phyloP scores from a whole-genome alignment of 177 flowering plant species.

The Tripterygium wilfordii region DNA sequence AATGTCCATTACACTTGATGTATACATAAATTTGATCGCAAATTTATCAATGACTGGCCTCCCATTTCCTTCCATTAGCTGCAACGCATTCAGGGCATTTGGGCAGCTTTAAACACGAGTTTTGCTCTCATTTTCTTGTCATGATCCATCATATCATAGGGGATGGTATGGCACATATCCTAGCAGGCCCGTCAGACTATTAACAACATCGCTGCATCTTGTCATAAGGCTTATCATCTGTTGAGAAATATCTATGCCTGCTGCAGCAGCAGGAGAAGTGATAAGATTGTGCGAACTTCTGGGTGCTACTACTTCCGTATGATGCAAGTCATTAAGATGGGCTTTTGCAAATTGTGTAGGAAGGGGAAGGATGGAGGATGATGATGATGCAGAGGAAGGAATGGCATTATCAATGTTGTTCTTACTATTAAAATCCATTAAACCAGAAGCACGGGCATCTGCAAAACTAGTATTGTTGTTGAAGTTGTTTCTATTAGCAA shows the following conservation, averaged over 20 bases:
- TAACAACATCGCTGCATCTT: conserved; percentile 72
- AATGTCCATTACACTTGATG: no score
- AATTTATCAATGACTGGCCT: no score
- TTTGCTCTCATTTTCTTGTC: no score
- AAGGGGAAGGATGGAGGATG: conserved; percentile 31
- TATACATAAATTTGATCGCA: no score
- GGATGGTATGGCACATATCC: conserved; percentile 94
- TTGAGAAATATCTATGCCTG: conserved; percentile 48
- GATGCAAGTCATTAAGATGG: conserved; percentile 18
- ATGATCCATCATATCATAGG: conserved; percentile 44
- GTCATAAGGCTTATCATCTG: conserved; percentile 70
- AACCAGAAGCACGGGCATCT: conserved; percentile 41
- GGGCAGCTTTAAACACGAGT: no score
- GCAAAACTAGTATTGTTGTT: conserved; percentile 36
- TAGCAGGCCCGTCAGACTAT: conserved; percentile 38
- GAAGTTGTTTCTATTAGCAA: conserved; percentile 34
- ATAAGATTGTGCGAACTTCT: conserved; percentile 13
- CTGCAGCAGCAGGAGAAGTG: conserved; percentile 6
- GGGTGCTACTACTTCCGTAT: no score
- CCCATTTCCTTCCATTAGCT: no score
- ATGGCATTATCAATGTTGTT: conserved; percentile 51
- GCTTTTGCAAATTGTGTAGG: conserved; percentile 32
- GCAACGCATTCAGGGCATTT: no score
- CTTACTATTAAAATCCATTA: conserved; percentile 58
- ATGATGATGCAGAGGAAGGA: conserved; percentile 26